Percentiles rank a stretch among this genome's conserved stretches.
These are phyloP conservation scores for Schizonepeta tenuifolia DNA, from an alignment of 257 asterid genomes.

Conservation along the genomic window DNA sequence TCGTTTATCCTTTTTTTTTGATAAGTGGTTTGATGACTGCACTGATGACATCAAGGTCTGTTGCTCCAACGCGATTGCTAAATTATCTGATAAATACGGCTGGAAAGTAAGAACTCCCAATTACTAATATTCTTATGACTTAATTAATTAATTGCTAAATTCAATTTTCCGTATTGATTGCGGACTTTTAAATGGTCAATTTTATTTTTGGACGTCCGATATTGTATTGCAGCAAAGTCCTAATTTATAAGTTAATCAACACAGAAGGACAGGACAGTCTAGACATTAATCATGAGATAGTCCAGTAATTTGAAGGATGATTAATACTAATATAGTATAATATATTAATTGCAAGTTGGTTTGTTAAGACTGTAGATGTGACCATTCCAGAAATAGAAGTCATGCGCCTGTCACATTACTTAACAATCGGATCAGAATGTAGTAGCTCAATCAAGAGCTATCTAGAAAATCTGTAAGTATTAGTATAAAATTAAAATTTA, in stretches of 20 bases:
- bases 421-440: conserved; percentile 86
- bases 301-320: neutral
- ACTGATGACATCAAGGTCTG: conserved; percentile 63
- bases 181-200: too few relatives aligned
- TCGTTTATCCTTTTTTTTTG: conserved; percentile 19
- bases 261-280: too few relatives aligned
- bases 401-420: conserved; percentile 89
- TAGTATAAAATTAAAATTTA: too few relatives aligned
- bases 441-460: conserved; percentile 52
- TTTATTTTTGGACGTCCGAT: too few relatives aligned
- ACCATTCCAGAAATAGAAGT: conserved; percentile 86
- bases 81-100: conserved; percentile 57
- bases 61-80: conserved; percentile 65
- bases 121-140: too few relatives aligned
- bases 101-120: conserved; percentile 63
- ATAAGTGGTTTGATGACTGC: conserved; percentile 94
- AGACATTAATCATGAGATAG: too few relatives aligned
- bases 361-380: conserved; percentile 65
- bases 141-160: too few relatives aligned
- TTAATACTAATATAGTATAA: too few relatives aligned
- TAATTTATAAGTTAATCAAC: too few relatives aligned
- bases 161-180: too few relatives aligned
- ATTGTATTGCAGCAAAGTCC: too few relatives aligned
- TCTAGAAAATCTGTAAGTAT: conserved; percentile 56
- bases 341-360: neutral